phyloP scores from a whole-genome alignment of 805 yeast species.

The Zygotorulaspora florentina region DNA sequence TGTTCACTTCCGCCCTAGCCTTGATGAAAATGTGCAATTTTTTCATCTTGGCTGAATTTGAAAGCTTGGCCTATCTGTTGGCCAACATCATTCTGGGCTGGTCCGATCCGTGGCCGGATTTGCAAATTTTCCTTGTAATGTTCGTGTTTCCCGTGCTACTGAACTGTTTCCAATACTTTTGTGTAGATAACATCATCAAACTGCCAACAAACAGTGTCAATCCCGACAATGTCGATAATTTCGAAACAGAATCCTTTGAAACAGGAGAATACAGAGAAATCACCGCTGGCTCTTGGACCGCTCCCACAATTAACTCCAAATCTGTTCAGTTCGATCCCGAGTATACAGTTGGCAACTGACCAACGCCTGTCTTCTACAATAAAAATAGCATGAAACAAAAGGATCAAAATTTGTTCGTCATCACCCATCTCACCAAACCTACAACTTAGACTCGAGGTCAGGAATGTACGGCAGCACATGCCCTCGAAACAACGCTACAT shows the following conservation, averaged over 20 bases:
- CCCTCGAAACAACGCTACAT: background rate
- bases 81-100: conserved; percentile 76
- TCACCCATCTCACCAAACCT: too few species aligned
- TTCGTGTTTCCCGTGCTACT: conserved; percentile 70
- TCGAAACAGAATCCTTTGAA: conserved; percentile 24
- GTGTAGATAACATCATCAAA: conserved; percentile 71
- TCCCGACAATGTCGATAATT: conserved; percentile 26
- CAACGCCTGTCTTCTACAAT: too few species aligned
- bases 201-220: conserved; percentile 38
- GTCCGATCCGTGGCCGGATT: conserved; percentile 73
- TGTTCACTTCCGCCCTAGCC: conserved; percentile 62
- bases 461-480: too few species aligned
- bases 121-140: conserved; percentile 85
- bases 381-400: too few species aligned
- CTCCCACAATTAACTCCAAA: background rate
- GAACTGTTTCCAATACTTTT: conserved; percentile 68
- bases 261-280: background rate
- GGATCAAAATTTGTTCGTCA: too few species aligned
- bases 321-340: background rate
- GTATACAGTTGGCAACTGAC: too few species aligned
- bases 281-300: background rate
- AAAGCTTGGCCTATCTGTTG: conserved; percentile 65
- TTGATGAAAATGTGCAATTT: conserved; percentile 60
- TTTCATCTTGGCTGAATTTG: conserved; percentile 57
- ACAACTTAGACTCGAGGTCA: too few species aligned